These are phyloP conservation scores for Alternaria atra DNA, from an alignment of 2,329 filamentous ascomycete species.

Conservation along the genomic window DNA sequence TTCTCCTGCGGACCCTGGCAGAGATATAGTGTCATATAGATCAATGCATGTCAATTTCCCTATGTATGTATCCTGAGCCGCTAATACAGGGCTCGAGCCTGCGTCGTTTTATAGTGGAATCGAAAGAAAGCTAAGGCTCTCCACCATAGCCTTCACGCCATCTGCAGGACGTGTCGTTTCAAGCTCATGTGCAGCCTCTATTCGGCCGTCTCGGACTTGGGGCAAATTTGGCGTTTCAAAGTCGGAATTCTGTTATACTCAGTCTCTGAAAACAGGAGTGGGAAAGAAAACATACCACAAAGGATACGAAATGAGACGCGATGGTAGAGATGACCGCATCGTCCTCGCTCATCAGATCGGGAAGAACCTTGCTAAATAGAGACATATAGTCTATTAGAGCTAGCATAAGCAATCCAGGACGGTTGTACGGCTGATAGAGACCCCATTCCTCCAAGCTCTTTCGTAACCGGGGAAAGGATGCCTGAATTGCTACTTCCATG, in stretches of 20 bases:
- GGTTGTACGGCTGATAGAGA: neutral
- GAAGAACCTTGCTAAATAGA: neutral
- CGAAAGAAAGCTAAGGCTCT: neutral
- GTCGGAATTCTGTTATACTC: neutral
- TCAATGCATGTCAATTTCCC: neutral
- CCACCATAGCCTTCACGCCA: neutral
- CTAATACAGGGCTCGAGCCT: neutral
- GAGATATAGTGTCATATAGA: neutral
- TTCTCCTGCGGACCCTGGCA: neutral
- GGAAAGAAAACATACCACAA: neutral
- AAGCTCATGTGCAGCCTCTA: too few species aligned
- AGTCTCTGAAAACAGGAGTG: neutral
- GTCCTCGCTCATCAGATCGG: neutral
- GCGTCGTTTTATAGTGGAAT: neutral
- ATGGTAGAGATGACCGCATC: neutral
- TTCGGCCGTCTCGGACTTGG: neutral
- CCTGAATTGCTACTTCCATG: neutral
- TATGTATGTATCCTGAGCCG: neutral
- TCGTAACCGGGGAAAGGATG: neutral
- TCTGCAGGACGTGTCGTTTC: too few species aligned
- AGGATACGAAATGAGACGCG: neutral
- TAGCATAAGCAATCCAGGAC: neutral
- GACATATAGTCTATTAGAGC: neutral
- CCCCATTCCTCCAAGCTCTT: conserved; percentile 1
- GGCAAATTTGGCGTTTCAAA: neutral